Conservation (phyloP, 441 rosid genomes). For the Lepidium campestre region DNA sequence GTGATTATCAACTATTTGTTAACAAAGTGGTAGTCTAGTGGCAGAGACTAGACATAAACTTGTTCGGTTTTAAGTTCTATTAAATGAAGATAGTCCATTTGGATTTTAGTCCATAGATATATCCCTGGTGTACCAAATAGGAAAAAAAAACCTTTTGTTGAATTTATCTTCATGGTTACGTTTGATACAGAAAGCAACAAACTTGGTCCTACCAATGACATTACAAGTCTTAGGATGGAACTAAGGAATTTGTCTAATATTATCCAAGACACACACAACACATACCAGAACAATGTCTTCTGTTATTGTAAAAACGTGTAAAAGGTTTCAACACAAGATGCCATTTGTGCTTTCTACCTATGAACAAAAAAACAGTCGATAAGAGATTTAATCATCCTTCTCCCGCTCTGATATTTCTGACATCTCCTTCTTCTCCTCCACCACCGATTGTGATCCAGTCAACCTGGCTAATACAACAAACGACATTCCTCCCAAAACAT, state of each 20-base stretch:
- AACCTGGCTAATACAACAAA: conserved; percentile 83
- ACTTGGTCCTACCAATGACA: neutral
- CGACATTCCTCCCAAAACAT: conserved; percentile 84
- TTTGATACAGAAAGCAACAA: neutral
- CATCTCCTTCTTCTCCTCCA: neutral
- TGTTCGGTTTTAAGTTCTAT: too few species aligned
- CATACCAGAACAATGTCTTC: neutral
- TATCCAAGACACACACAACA: neutral
- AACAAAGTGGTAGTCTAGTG: too few species aligned
- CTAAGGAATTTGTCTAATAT: neutral
- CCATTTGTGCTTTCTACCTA: conserved; percentile 4
- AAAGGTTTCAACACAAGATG: conserved; percentile 14
- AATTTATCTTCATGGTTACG: neutral
- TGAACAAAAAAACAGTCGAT: neutral
- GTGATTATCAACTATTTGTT: too few species aligned
- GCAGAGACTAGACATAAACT: too few species aligned
- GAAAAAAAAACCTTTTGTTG: too few species aligned
- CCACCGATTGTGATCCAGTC: conserved; percentile 38
- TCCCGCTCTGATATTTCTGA: conserved; percentile 15
- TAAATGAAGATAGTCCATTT: too few species aligned
- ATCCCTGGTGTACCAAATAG: too few species aligned
- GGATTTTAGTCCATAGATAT: too few species aligned
- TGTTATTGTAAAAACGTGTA: conserved; percentile 6
- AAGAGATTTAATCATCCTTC: conserved; percentile 30
- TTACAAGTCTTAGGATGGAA: neutral